Evolutionary conservation across 108 stramenopile genomes (phyloP), one percentile per base, ranked within the genome.

Genomic region (Conticribra weissflogii): DNA sequence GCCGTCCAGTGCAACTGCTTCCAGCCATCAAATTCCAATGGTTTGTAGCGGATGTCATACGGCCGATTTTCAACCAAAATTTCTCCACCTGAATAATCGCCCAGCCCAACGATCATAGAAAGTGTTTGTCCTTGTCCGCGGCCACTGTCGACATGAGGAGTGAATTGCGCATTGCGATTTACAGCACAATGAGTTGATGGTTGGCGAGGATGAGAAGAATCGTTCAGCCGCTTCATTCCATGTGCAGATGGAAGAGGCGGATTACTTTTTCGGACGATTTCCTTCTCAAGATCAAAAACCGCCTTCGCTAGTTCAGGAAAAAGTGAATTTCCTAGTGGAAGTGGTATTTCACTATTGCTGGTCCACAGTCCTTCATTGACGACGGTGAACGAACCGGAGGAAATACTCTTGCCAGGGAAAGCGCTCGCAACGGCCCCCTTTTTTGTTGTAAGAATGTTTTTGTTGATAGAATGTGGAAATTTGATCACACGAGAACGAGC

Each of bases 11-110:
- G 97, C 23, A 92, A 66, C 36, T 90, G 79, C 25, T 73, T 88
- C 96, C 96, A 98, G 46, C 96, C 97, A 77, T 98, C 83, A 66
- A 96, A 97, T 54, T 95, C 93, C 18, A 94, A 29, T 21, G 92
- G 86, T 41, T 82, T 67, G 76, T 96, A 96, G 50, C 92, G 78
- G 23, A 96, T 94, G 47, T 93, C 82, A 55, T 78, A 63, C 27
- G 53, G 60, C 34, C 58, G 63, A 2, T 87, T 87, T 60, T 98
- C 97, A 5, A 98, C 91, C 0, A 81, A 58, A 3, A 91, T 53
- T 33, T 96, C 92, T 0, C 97, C 97, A 16, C 91, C 95, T 7
- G 25, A 46, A 72, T 90, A 98, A 54, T 95, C 83, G 5, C 97
- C 97, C 3, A 98, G 74, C 3, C 91, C 96, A 31, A 98, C 97